Evolutionary conservation across 78 protist genomes (phyloP).

Genomic region (Acrasis kona): DNA sequence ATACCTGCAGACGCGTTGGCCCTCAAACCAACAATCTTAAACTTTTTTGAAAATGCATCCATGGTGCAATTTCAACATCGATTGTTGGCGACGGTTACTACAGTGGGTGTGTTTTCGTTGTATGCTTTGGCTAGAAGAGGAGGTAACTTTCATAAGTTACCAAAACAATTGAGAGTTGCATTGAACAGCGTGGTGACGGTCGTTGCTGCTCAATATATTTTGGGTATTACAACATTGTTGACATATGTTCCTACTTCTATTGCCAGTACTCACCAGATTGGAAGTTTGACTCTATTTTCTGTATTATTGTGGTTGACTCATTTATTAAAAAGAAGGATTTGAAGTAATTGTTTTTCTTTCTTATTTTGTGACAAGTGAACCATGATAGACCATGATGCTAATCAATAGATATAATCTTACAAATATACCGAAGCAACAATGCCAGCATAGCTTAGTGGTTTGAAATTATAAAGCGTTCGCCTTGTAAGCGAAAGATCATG

Average conservation of each 20-base stretch:
- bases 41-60: slow-evolving; percentile 57
- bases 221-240: slow-evolving; percentile 15
- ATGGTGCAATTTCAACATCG: slow-evolving; percentile 78
- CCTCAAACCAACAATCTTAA: slow-evolving; percentile 36
- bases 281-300: slow-evolving; percentile 62
- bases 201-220: too few relatives aligned
- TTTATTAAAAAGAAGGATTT: neutral
- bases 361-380: too few relatives aligned
- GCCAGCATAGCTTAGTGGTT: too few relatives aligned
- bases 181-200: too few relatives aligned
- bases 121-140: neutral
- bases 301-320: slow-evolving; percentile 23
- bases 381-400: too few relatives aligned
- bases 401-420: too few relatives aligned
- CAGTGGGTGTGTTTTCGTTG: neutral
- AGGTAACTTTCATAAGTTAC: neutral
- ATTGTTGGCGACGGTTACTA: slow-evolving; percentile 19
- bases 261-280: slow-evolving; percentile 81
- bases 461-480: too few relatives aligned
- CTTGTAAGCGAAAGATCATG: too few relatives aligned
- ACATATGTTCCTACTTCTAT: slow-evolving; percentile 69
- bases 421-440: too few relatives aligned
- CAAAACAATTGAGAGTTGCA: neutral
- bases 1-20: slow-evolving; percentile 12
- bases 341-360: too few relatives aligned